These are phyloP conservation scores for Veloporphyrellus conicus DNA, from an alignment of 1,284 basidiomycete species.

Conservation along the genomic window DNA sequence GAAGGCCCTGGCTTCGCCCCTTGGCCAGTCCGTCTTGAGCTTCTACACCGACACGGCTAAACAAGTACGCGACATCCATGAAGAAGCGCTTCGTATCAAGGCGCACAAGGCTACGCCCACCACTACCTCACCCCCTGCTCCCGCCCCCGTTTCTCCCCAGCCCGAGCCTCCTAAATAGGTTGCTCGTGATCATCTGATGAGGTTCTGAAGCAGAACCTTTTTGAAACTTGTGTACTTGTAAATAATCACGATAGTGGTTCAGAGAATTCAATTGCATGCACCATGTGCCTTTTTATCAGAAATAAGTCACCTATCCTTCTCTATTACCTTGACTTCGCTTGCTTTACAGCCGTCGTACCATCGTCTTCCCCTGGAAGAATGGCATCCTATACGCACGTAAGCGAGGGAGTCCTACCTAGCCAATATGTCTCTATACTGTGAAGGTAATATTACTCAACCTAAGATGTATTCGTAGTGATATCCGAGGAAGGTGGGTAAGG, in stretches of 20 bases:
- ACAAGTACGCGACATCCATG: conserved; percentile 80
- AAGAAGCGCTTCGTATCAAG: conserved; percentile 78
- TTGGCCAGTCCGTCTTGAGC: conserved; percentile 68
- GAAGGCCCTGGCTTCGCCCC: conserved; percentile 67
- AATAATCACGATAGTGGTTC: conserved; percentile 1
- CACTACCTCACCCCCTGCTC: conserved; percentile 17
- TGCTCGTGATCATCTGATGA: background rate
- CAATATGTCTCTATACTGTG: too few species aligned
- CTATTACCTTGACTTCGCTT: too few species aligned
- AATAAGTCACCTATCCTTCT: too few species aligned
- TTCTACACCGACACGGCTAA: conserved; percentile 83
- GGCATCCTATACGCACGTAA: too few species aligned
- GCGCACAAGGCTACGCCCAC: conserved; percentile 45
- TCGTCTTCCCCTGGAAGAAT: too few species aligned
- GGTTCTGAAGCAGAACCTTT: background rate
- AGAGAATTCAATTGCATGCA: background rate
- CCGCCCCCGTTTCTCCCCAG: conserved; percentile 10
- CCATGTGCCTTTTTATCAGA: too few species aligned
- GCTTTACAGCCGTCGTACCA: too few species aligned
- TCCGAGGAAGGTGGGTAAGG: too few species aligned
- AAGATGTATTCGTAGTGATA: too few species aligned
- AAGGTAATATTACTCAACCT: too few species aligned
- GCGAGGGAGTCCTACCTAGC: too few species aligned
- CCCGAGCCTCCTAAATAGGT: conserved; percentile 10
- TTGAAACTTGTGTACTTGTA: conserved; percentile 14